Base-by-base conservation (phyloP, 257 asterid species). In the Gentiana macrophylla region DNA sequence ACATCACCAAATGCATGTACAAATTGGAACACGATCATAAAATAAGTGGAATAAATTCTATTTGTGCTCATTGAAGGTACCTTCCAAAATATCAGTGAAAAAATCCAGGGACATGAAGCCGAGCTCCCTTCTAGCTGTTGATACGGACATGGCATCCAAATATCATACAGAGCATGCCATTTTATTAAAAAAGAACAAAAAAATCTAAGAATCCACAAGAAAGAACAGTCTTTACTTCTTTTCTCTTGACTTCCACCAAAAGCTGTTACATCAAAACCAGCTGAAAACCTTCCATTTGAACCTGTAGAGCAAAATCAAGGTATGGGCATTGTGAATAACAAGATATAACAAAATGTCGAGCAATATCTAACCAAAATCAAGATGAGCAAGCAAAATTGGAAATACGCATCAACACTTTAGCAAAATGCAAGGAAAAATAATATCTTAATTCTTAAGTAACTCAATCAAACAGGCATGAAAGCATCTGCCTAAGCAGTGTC, bases 1-100 rank as follows among this genome's bases (percentile, higher is more conserved):
- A 47, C 57, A 37, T 55, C 62, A 55, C 70, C 62, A 11, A 32
- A 37, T 50, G 59, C 46, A 34, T 52, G 50, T 10, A 62, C 55
- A 54, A 53, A 8, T 35, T 8, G 10, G 41, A 32, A 35, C 6
- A 7, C 2, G 5, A 13, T 43, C 0, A 4, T 3, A 4, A 32
- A 37, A 43, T 12, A 1, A 38, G n/a, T 11, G 9, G 5, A 3
- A 55, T 35, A 37, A 55, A 13, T 36, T n/a, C 56, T 48, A 32
- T 34, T 32, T 37, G 63, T 34, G 35, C 51, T 36, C 9, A 48
- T 35, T 38, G 24, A 6, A 47, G 38, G 51, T 68, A 82, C 86
- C 81, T 77, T 79, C 84, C 34, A 82, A 56, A 33, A 64, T 72
- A 67, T 74, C 73, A 1, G 83, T 77, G 59, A 82, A 35, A 65